Evolutionary conservation across 768 basidiomycete genomes (phyloP).

Genomic region (Neoboletus magnificus): DNA sequence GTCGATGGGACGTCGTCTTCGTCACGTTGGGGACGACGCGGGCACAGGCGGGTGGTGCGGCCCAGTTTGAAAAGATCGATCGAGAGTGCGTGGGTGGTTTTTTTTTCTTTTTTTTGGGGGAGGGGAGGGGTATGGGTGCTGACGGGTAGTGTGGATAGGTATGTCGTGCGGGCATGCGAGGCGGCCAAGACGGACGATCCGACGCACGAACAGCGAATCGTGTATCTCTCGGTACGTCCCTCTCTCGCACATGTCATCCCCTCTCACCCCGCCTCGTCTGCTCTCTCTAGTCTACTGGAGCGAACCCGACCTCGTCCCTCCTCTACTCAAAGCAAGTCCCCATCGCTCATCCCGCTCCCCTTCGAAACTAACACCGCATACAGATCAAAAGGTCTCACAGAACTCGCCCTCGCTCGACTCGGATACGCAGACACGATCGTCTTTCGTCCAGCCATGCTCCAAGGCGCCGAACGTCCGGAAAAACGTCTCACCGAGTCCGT

Average conservation of each 20-base stretch:
- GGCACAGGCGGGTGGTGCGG: slow-evolving; percentile 57
- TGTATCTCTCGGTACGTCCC: slow-evolving; percentile 58
- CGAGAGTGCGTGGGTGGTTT: slow-evolving; percentile 48
- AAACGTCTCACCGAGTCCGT: slow-evolving; percentile 40
- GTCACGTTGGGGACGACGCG: slow-evolving; percentile 72
- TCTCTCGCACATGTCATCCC: background rate
- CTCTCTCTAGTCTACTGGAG: slow-evolving; percentile 41
- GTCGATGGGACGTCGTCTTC: slow-evolving; percentile 73
- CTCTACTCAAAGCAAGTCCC: slow-evolving; percentile 47
- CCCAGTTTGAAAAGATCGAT: slow-evolving; percentile 74
- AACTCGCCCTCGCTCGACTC: slow-evolving; percentile 58
- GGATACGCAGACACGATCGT: slow-evolving; percentile 71
- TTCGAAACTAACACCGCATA: background rate
- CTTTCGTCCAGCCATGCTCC: slow-evolving; percentile 61
- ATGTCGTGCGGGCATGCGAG: slow-evolving; percentile 70
- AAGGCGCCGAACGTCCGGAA: slow-evolving; percentile 44
- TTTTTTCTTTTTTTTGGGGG: background rate
- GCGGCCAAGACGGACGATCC: slow-evolving; percentile 54
- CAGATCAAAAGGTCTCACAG: slow-evolving; percentile 76
- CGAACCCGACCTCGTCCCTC: slow-evolving; percentile 47
- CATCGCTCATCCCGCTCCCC: background rate
- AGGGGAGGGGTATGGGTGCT: background rate
- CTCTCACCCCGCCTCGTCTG: background rate
- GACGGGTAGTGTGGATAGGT: slow-evolving; percentile 39
- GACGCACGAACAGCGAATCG: slow-evolving; percentile 49